These are phyloP conservation scores for Solanum verrucosum DNA, from an alignment of 257 asterid genomes.

Conservation along the genomic window DNA sequence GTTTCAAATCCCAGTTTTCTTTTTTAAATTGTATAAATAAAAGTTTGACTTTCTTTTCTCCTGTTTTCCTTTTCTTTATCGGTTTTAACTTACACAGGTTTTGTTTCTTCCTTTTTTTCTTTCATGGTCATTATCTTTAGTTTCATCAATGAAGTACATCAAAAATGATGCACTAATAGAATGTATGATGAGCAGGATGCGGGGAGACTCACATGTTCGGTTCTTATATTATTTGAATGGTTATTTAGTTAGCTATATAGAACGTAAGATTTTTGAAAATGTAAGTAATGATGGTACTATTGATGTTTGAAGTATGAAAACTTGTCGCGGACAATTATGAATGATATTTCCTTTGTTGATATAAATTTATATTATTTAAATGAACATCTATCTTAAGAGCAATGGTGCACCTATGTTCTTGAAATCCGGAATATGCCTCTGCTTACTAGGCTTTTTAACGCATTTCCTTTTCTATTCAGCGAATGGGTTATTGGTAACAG, in stretches of 20 bases:
- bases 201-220: neutral
- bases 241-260: neutral
- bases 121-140: neutral
- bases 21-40: no score
- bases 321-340: neutral
- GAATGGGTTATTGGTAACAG: conserved; percentile 99
- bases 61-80: neutral
- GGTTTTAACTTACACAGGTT: neutral
- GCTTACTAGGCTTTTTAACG: neutral
- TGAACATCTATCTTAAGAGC: neutral
- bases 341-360: neutral
- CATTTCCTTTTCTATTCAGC: conserved; percentile 31
- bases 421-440: neutral
- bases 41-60: neutral
- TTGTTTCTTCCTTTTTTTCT: neutral
- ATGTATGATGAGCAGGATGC: neutral
- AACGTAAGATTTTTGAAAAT: no score
- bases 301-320: neutral
- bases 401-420: neutral
- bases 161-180: neutral
- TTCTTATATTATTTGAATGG: neutral
- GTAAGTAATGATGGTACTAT: neutral
- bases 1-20: neutral
- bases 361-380: no score
- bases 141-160: neutral